Evolutionary conservation across 768 basidiomycete genomes (phyloP).

Genomic region (Calocera cornea): DNA sequence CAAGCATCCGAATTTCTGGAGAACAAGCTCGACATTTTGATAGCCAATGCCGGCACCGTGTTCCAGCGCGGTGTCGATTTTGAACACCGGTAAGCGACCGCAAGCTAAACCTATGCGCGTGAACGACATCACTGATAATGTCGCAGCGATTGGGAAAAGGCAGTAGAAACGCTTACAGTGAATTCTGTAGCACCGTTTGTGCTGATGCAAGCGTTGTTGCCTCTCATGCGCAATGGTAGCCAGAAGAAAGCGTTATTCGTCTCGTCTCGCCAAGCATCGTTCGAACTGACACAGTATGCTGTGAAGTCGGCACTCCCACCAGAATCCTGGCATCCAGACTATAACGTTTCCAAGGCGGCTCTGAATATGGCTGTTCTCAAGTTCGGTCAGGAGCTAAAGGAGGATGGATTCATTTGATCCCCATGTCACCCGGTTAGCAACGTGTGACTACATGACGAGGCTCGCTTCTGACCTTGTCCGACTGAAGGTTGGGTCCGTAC

Average conservation of each 20-base stretch:
- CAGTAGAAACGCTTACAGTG: slow-evolving; percentile 3
- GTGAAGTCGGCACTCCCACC: not conserved
- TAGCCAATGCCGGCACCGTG: slow-evolving; percentile 7
- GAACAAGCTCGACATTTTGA: slow-evolving; percentile 7
- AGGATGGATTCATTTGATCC: slow-evolving; percentile 6
- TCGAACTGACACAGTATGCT: not conserved
- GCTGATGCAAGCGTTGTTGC: slow-evolving; percentile 1
- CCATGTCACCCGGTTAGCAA: slow-evolving; percentile 4
- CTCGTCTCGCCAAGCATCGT: not conserved
- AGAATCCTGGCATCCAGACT: not conserved
- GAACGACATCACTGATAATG: not conserved
- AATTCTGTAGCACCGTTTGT: slow-evolving; percentile 5
- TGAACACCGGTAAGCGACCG: not conserved
- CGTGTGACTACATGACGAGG: not conserved
- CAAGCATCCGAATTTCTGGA: not conserved
- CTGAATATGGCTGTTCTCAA: slow-evolving; percentile 11
- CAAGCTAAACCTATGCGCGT: not conserved
- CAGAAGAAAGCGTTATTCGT: slow-evolving; percentile 5
- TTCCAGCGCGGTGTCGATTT: not conserved
- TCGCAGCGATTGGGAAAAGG: not conserved
- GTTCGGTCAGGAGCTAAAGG: slow-evolving; percentile 6
- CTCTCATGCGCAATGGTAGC: slow-evolving; percentile 6
- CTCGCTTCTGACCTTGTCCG: not conserved
- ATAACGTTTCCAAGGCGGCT: slow-evolving; percentile 7
- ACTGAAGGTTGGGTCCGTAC: not conserved